phyloP scores from a whole-genome alignment of 129 eudicot genomes.

The Saposhnikovia divaricata region DNA sequence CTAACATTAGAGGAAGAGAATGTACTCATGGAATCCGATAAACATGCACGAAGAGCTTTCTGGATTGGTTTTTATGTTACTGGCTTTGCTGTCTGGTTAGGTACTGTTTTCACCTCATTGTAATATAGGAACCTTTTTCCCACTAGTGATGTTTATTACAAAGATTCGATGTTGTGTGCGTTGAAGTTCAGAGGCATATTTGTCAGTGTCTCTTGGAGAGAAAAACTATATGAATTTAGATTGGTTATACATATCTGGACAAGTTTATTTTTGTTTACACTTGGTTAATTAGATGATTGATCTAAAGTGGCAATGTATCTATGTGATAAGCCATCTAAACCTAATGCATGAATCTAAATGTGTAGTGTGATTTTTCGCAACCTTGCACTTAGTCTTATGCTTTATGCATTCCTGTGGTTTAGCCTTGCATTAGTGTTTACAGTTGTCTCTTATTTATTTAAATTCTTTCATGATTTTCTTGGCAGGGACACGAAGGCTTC shows the following conservation, averaged over 20 bases:
- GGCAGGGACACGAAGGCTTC: conserved; percentile 46
- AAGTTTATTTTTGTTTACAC: too few species aligned
- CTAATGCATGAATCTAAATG: background rate
- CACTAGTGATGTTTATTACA: background rate
- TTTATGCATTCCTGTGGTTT: background rate
- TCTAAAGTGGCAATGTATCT: background rate
- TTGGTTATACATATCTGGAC: background rate
- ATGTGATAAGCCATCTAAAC: background rate
- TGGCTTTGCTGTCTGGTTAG: conserved; percentile 49
- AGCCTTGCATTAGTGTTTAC: background rate
- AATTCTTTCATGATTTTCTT: conserved; percentile 1
- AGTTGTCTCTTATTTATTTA: background rate
- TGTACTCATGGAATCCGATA: conserved; percentile 35
- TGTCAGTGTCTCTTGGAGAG: background rate
- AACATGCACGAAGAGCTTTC: conserved; percentile 33
- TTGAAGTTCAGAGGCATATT: background rate
- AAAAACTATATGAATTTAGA: background rate
- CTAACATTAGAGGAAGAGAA: conserved; percentile 52
- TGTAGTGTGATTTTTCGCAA: background rate
- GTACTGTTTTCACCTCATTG: conserved; percentile 19
- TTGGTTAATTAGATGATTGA: background rate
- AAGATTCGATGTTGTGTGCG: background rate
- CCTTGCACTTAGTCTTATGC: background rate
- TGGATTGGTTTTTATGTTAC: conserved; percentile 38
- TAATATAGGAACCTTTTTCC: background rate